Conservation (phyloP, 495 filamentous ascomycete genomes). For the Aspergillus indologenus region DNA sequence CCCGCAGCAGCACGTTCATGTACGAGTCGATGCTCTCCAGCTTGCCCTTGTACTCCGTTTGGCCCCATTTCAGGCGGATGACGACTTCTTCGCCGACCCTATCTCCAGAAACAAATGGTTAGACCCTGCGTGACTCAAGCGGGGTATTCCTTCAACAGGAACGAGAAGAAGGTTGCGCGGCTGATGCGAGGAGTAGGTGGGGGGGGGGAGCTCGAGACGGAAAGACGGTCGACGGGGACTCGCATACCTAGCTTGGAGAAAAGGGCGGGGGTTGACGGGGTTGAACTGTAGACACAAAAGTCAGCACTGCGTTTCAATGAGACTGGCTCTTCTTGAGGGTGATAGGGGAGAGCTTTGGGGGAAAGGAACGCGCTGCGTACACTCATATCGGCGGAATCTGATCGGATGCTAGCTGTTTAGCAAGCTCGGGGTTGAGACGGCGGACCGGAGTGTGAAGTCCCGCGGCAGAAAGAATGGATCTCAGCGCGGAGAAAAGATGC, state of each 20-base stretch:
- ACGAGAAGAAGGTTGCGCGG: background rate
- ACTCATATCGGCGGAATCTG: conserved; percentile 36
- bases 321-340: background rate
- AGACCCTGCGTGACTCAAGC: background rate
- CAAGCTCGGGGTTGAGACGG: background rate
- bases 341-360: background rate
- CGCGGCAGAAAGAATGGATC: background rate
- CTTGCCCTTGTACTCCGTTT: conserved; percentile 91
- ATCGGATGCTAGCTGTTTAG: background rate
- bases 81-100: conserved; percentile 87
- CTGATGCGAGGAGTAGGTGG: background rate
- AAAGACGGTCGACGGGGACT: background rate
- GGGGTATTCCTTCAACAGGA: background rate
- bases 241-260: conserved; percentile 79
- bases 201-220: conserved; percentile 5
- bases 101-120: background rate
- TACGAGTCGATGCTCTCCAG: conserved; percentile 94
- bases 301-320: conserved; percentile 10
- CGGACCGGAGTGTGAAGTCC: background rate
- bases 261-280: conserved; percentile 86
- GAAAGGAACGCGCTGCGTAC: conserved; percentile 15
- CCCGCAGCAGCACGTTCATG: conserved; percentile 93
- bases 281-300: conserved; percentile 55
- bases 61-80: conserved; percentile 94
- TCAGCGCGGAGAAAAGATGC: background rate